phyloP scores from a whole-genome alignment of 805 yeast genomes.

The Ogataea corticis region DNA sequence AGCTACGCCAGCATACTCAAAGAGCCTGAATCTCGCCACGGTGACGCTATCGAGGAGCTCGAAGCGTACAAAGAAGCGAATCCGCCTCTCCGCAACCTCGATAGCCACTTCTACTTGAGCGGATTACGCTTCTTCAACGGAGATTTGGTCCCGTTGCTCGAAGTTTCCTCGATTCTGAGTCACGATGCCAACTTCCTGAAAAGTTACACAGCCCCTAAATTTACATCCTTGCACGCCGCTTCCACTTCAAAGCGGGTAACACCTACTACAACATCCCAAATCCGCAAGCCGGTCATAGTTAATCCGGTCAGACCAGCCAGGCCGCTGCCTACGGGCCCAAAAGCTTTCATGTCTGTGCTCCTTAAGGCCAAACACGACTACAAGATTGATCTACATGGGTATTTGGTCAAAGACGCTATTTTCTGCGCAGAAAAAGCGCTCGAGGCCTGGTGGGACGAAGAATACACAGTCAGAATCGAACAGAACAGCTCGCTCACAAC shows the following conservation, averaged over 20 bases:
- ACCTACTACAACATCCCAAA: not conserved
- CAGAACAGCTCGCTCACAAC: slow-evolving; percentile 38
- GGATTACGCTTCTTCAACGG: slow-evolving; percentile 48
- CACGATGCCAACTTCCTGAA: slow-evolving; percentile 12
- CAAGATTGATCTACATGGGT: slow-evolving; percentile 58
- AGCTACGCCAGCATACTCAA: slow-evolving; percentile 1
- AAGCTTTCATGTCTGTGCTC: not conserved
- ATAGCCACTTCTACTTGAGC: slow-evolving; percentile 39
- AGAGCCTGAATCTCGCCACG: not conserved
- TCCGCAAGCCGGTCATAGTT: not conserved
- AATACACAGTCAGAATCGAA: slow-evolving; percentile 43
- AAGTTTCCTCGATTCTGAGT: slow-evolving; percentile 33
- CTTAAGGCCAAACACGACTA: slow-evolving; percentile 20
- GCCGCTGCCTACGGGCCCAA: not conserved
- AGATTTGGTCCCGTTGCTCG: slow-evolving; percentile 39
- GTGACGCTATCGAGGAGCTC: slow-evolving; percentile 32
- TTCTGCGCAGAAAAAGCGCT: slow-evolving; percentile 38
- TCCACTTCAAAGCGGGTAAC: not conserved
- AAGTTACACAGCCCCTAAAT: not conserved
- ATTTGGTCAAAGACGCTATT: slow-evolving; percentile 49
- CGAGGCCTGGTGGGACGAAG: slow-evolving; percentile 64
- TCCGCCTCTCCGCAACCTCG: slow-evolving; percentile 35
- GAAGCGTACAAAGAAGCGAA: slow-evolving; percentile 36
- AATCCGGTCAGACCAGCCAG: no score
- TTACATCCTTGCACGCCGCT: no score